Evolutionary conservation across 768 basidiomycete species (phyloP), one percentile per base, ranked within the genome.

Genomic region (Suillus weaverae): DNA sequence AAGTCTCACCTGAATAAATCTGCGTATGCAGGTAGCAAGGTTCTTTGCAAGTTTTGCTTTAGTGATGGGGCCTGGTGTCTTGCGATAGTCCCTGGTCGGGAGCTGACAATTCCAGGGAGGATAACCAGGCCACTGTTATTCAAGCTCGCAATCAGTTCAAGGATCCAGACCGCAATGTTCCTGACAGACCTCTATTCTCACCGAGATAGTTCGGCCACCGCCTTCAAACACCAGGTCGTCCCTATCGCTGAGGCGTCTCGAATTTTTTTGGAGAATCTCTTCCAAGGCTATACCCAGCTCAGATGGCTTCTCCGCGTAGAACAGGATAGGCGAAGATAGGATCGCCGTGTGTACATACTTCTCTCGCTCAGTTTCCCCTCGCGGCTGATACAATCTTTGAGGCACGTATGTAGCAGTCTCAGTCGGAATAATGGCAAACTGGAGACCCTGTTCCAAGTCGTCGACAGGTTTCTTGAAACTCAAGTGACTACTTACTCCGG

Each of bases 81-180:
- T 90, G 36, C 86, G 82, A 75, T 89, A 91, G 73, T 92, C 89
- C 71, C 86, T 85, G 9, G 90, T 91, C 10, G 88, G 86, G 68
- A 92, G 90, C 71, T 90, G 89, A 60, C 85, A 79, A 68, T 84
- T 87, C 87, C 88, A 91, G 62, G 84, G 83, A 54, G 84, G 76
- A 72, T 91, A 91, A 11, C 90, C 89, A n/a, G 89, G 89, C 89
- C 90, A 91, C 90, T 91, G 68, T 50, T 61, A 41, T 68, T 43
- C 62, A 62, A 60, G 14, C 36, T 38, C 46, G 33, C 22, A 8
- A 9, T 64, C 36, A 68, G 10, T 32, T 22, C 11, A 33, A 36
- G 55, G 22, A 32, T 13, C 48, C 22, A 4, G 22, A 20, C 11
- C 13, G 14, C 55, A 50, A 18, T 54, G 38, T 57, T 64, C 62